Conservation (phyloP, 495 filamentous ascomycete genomes). For the Aspergillus nanangensis region DNA sequence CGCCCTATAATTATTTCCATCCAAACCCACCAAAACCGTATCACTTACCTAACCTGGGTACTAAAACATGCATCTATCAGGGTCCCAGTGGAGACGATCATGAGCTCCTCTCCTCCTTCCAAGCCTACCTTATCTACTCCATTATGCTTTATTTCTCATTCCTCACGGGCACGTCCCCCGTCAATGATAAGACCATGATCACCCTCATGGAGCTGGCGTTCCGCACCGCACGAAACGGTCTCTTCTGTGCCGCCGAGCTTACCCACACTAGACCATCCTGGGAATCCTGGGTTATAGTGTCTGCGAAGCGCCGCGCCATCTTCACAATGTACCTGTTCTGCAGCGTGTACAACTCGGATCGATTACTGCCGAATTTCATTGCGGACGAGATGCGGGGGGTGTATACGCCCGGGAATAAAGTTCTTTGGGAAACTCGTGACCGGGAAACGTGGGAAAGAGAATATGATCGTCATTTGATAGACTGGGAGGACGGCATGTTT, state of each 20-base stretch:
- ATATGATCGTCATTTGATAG: constrained; percentile 34
- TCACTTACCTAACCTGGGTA: too few relatives aligned
- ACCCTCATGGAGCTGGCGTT: constrained; percentile 45
- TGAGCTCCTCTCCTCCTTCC: constrained; percentile 36
- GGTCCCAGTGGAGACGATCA: constrained; percentile 19
- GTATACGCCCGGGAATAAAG: constrained; percentile 26
- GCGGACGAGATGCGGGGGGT: constrained; percentile 32
- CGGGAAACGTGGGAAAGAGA: constrained; percentile 31
- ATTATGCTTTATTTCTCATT: constrained; percentile 40
- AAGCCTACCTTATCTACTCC: constrained; percentile 45
- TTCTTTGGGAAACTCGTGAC: constrained; percentile 31
- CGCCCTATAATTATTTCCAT: too few relatives aligned
- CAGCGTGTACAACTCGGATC: constrained; percentile 35
- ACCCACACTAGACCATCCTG: constrained; percentile 32
- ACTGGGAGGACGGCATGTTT: constrained; percentile 35
- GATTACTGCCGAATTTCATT: constrained; percentile 36
- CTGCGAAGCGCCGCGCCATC: constrained; percentile 41
- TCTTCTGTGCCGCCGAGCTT: constrained; percentile 34
- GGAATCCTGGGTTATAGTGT: constrained; percentile 47
- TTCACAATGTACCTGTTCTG: constrained; percentile 47
- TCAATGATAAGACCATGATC: constrained; percentile 33
- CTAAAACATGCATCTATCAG: too few relatives aligned
- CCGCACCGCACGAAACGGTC: constrained; percentile 29
- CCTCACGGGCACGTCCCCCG: constrained; percentile 4
- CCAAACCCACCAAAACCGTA: too few relatives aligned